Conservation (phyloP, 345 rosid genomes). For the Lepidium didymum region DNA sequence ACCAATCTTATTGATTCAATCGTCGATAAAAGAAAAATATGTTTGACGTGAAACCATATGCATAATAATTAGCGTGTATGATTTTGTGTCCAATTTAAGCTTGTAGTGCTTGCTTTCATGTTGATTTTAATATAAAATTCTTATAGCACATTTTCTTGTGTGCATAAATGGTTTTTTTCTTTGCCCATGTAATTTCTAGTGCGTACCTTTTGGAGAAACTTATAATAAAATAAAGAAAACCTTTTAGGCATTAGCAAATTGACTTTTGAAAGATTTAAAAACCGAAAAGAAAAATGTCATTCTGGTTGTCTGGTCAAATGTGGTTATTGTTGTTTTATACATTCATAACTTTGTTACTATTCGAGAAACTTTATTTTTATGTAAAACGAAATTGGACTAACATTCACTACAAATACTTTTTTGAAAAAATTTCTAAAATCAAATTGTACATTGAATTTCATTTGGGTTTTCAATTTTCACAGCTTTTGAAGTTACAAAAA, state of each 20-base stretch:
- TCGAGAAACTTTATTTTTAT: neutral
- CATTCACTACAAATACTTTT: too few species aligned
- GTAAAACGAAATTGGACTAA: too few species aligned
- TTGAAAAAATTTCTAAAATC: too few species aligned
- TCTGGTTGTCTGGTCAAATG: neutral
- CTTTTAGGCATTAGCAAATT: neutral
- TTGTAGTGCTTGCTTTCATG: neutral
- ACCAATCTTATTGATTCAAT: too few species aligned
- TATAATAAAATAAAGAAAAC: neutral
- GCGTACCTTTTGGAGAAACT: neutral
- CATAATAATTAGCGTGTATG: neutral
- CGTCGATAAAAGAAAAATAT: too few species aligned
- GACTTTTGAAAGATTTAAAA: neutral
- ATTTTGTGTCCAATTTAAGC: neutral
- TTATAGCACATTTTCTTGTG: too few species aligned
- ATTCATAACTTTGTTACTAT: neutral
- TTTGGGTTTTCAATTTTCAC: too few species aligned
- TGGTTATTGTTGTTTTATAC: neutral
- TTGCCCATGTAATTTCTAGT: neutral
- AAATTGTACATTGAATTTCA: too few species aligned
- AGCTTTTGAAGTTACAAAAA: too few species aligned
- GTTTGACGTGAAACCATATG: constrained; percentile 3
- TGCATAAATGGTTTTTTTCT: too few species aligned
- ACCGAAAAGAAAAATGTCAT: neutral
- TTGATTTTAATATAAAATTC: too few species aligned